phyloP scores from a whole-genome alignment of 139 green algal species.

The Zygnema circumcarinatum region DNA sequence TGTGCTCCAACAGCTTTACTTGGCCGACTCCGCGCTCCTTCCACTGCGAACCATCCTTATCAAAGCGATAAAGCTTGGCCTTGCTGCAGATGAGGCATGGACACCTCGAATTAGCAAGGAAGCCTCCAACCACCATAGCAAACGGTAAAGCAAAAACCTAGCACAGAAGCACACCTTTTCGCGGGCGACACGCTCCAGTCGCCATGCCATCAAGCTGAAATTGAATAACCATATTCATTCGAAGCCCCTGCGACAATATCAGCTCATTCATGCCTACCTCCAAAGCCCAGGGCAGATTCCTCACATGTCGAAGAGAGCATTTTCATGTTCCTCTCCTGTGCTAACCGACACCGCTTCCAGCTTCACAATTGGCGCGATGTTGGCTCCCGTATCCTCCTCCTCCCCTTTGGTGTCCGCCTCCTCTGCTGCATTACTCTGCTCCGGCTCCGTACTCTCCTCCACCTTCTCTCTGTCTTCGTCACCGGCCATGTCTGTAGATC shows the following conservation, averaged over 20 bases:
- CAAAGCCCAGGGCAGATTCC: conserved; percentile 28
- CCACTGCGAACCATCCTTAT: conserved; percentile 90
- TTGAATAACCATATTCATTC: too few relatives aligned
- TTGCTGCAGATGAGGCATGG: conserved; percentile 77
- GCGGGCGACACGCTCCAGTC: too few relatives aligned
- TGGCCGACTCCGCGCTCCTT: conserved; percentile 96
- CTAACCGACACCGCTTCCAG: conserved; percentile 91
- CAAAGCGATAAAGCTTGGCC: conserved; percentile 95
- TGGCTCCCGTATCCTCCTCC: conserved; percentile 58
- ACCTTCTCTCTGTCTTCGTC: background rate
- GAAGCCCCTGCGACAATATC: too few relatives aligned
- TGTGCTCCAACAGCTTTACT: conserved; percentile 91
- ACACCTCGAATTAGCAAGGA: background rate
- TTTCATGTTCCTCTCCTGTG: conserved; percentile 95
- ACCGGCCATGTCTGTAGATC: background rate
- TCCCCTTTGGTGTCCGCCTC: conserved; percentile 34
- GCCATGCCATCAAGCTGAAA: too few relatives aligned
- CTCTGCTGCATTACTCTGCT: conserved; percentile 23
- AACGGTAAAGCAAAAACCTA: conserved; percentile 28
- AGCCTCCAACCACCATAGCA: conserved; percentile 19
- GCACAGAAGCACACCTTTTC: too few relatives aligned
- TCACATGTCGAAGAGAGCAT: conserved; percentile 84
- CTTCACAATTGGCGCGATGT: conserved; percentile 77
- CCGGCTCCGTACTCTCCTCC: background rate
- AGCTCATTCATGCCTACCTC: too few relatives aligned